phyloP scores from a whole-genome alignment of 2,329 filamentous ascomycete genomes.

The Aspergillus sp. region DNA sequence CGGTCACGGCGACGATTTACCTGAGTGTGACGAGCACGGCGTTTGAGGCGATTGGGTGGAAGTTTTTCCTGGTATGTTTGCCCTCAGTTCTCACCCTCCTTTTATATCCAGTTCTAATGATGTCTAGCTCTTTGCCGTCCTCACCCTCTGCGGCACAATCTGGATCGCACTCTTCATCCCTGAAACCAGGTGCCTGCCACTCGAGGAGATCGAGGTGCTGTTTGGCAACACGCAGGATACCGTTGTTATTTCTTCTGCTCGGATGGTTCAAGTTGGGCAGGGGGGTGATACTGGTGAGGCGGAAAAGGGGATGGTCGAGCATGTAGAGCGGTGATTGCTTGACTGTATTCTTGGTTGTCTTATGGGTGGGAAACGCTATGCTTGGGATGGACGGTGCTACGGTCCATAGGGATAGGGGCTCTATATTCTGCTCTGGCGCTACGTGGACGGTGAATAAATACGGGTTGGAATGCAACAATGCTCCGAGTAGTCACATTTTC shows the following conservation, averaged over 20 bases:
- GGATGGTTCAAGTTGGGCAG: background rate
- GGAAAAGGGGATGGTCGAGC: background rate
- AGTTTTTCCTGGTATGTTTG: background rate
- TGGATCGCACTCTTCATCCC: background rate
- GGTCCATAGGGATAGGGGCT: too few species aligned
- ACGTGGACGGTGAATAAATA: too few species aligned
- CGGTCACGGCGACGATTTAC: background rate
- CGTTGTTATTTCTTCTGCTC: background rate
- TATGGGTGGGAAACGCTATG: too few species aligned
- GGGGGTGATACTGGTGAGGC: background rate
- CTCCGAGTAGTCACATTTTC: too few species aligned
- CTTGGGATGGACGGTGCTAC: too few species aligned
- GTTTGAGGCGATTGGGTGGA: conserved; percentile 1
- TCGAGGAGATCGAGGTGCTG: conserved; percentile 3
- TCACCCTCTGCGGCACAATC: background rate
- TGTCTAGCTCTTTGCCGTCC: background rate
- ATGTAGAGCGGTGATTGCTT: background rate
- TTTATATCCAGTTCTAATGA: background rate
- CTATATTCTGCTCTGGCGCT: too few species aligned
- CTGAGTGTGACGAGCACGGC: conserved; percentile 1
- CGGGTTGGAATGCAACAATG: too few species aligned
- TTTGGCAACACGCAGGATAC: background rate
- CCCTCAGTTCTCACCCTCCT: too few species aligned
- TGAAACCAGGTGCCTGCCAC: background rate
- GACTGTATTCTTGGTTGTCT: background rate